Evolutionary conservation across 495 filamentous ascomycete genomes (phyloP), one percentile per base, ranked within the genome.

Genomic region (Staphylotrichum tortipilum): DNA sequence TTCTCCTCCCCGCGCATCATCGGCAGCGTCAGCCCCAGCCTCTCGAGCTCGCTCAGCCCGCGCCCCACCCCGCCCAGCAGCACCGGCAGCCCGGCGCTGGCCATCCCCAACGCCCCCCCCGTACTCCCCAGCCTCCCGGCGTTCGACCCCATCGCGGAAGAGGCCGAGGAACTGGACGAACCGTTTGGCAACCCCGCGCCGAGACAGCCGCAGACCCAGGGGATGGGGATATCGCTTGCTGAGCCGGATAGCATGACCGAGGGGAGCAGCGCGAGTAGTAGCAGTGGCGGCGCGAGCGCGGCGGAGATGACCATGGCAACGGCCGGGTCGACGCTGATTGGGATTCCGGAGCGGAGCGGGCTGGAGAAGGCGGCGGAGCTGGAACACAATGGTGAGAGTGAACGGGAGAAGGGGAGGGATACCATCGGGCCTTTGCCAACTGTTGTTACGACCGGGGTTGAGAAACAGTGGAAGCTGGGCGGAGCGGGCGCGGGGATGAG

Each of bases 201-300:
- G 6, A 19, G 3, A 14, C 43, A 35, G 40, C 4, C 28, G 3
- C 17, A 9, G 3, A 19, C 29, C 4, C 43, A 45, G 14, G 43
- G 43, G 11, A 33, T 44, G 9, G 43, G 30, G 15, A 45, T 26
- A 4, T 5, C 15, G 8, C 7, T 30, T 10, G 22, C 18, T 4
- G 34, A 38, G 10, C 31, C 35, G 10, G 45, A 47, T 19, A 37
- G 45, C 45, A 38, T 47, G 34, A 47, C 45, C 4, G 45, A 61
- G 33, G 64, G 65, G 2, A 62, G 59, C 39, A 68, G 58, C 26
- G 56, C 56, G 10, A 61, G 52, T n/a, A 41, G 10, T 28, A 10
- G 26, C 26, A 28, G 26, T 26, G 57, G 60, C 2, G 31, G 31
- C 3, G 44, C n/a, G n/a, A n/a, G n/a, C n/a, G 38, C 3, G 33